Conservation (phyloP, 192 early-diverging fungal species). For the Haplosporangium gracile region DNA sequence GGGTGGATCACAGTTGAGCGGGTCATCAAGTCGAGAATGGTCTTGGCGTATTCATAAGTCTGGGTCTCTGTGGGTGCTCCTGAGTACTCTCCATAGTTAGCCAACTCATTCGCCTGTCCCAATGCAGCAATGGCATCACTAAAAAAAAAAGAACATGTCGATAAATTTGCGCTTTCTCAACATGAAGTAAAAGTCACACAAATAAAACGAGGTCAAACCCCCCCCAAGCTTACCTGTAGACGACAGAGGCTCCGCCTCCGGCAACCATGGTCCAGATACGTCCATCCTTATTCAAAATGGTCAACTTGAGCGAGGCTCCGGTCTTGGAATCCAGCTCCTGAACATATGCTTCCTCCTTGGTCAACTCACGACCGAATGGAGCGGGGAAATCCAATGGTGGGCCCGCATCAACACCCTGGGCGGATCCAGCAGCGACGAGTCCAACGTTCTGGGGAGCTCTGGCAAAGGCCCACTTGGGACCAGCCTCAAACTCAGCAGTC, state of each 20-base stretch:
- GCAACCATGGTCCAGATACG: slow-evolving; percentile 99
- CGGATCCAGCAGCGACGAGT: slow-evolving; percentile 25
- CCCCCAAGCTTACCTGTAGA: slow-evolving; percentile 74
- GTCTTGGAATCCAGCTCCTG: slow-evolving; percentile 98
- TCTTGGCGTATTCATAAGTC: slow-evolving; percentile 99
- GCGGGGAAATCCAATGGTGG: slow-evolving; percentile 97
- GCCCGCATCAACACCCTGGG: slow-evolving; percentile 72
- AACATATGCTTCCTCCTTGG: slow-evolving; percentile 98
- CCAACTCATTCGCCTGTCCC: slow-evolving; percentile 93
- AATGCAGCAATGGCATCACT: slow-evolving; percentile 99
- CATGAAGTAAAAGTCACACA: not conserved
- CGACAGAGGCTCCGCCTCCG: slow-evolving; percentile 98
- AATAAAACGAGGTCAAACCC: too few relatives aligned
- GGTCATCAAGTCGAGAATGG: slow-evolving; percentile 98
- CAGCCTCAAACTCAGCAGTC: slow-evolving; percentile 96
- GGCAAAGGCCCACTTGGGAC: slow-evolving; percentile 96
- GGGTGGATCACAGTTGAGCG: slow-evolving; percentile 80
- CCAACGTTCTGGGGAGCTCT: slow-evolving; percentile 72
- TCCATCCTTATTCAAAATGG: slow-evolving; percentile 94
- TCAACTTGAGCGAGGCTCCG: slow-evolving; percentile 98
- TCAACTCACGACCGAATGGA: slow-evolving; percentile 97
- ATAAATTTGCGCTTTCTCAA: too few relatives aligned
- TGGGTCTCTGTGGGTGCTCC: slow-evolving; percentile 99
- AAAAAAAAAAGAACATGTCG: not conserved
- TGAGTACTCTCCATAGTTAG: slow-evolving; percentile 99